These are phyloP conservation scores for Ustilago shanxiensis DNA, from an alignment of 1,284 basidiomycete species.

Conservation along the genomic window DNA sequence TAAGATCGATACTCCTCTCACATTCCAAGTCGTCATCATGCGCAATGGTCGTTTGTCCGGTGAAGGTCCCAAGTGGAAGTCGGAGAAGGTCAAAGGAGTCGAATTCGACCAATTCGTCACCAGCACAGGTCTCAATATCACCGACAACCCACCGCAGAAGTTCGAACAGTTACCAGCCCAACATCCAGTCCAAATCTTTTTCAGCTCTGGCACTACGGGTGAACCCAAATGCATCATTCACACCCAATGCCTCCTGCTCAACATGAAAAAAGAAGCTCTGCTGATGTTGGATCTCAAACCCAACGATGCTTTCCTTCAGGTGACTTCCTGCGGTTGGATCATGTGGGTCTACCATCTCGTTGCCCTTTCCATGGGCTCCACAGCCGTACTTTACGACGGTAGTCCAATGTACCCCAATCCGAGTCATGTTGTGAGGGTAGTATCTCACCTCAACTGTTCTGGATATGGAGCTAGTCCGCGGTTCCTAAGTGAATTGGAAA, in stretches of 20 bases:
- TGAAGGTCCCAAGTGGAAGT: conserved; percentile 23
- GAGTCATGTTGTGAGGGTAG: conserved; percentile 53
- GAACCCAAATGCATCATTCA: conserved; percentile 71
- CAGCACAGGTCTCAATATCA: conserved; percentile 22
- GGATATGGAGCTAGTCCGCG: conserved; percentile 66
- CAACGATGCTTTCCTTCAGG: conserved; percentile 62
- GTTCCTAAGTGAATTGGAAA: conserved; percentile 51
- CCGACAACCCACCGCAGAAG: conserved; percentile 34
- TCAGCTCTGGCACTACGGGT: conserved; percentile 70
- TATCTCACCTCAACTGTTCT: conserved; percentile 61
- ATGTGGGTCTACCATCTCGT: conserved; percentile 67
- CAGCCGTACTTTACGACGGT: conserved; percentile 68
- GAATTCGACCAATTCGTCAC: conserved; percentile 32
- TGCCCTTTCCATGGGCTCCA: conserved; percentile 56
- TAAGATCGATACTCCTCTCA: conserved; percentile 42
- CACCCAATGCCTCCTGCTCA: conserved; percentile 57
- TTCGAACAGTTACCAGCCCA: conserved; percentile 53
- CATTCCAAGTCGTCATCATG: conserved; percentile 53
- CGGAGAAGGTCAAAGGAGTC: conserved; percentile 18
- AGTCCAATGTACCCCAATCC: conserved; percentile 66
- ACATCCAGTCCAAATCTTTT: conserved; percentile 69
- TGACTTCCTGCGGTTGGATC: conserved; percentile 68
- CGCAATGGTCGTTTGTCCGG: conserved; percentile 25
- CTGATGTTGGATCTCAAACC: conserved; percentile 55
- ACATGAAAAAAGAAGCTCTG: conserved; percentile 50